Evolutionary conservation across 2,329 filamentous ascomycete species (phyloP).

Genomic region (Cercospora citrullina): DNA sequence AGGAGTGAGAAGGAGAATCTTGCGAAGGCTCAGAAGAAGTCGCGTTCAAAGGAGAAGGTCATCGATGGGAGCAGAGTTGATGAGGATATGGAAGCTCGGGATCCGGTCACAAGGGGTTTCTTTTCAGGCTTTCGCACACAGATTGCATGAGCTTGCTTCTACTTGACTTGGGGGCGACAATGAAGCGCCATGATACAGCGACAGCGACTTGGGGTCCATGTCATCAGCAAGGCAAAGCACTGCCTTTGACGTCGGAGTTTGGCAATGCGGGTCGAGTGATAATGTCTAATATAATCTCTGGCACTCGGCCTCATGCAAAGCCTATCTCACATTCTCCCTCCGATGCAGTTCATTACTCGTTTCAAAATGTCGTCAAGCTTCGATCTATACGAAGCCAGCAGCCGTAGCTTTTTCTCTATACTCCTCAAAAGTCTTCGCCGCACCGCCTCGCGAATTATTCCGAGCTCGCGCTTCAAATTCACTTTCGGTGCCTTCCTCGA

Average conservation of each 20-base stretch:
- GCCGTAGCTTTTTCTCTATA: slow-evolving; percentile 46
- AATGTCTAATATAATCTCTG: background rate
- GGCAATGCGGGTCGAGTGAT: background rate
- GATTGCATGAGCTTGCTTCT: slow-evolving; percentile 11
- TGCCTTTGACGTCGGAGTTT: background rate
- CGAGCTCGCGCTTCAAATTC: slow-evolving; percentile 33
- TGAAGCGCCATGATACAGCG: background rate
- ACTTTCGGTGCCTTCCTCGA: slow-evolving; percentile 33
- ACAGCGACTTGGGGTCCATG: background rate
- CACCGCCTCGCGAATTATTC: slow-evolving; percentile 33
- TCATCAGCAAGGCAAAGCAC: background rate
- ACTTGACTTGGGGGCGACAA: background rate
- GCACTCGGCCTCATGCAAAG: background rate
- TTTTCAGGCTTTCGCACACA: slow-evolving; percentile 17
- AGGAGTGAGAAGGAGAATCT: background rate
- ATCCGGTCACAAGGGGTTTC: slow-evolving; percentile 16
- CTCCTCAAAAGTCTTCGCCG: slow-evolving; percentile 48
- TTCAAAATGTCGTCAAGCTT: background rate
- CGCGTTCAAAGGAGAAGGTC: background rate
- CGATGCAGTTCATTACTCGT: background rate
- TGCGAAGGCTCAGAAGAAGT: background rate
- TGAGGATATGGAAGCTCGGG: background rate
- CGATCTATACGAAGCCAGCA: slow-evolving; percentile 34
- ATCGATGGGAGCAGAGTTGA: background rate
- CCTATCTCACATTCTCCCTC: background rate